phyloP scores from a whole-genome alignment of 371 early-diverging fungal genomes.

The Rhizopus delemar region DNA sequence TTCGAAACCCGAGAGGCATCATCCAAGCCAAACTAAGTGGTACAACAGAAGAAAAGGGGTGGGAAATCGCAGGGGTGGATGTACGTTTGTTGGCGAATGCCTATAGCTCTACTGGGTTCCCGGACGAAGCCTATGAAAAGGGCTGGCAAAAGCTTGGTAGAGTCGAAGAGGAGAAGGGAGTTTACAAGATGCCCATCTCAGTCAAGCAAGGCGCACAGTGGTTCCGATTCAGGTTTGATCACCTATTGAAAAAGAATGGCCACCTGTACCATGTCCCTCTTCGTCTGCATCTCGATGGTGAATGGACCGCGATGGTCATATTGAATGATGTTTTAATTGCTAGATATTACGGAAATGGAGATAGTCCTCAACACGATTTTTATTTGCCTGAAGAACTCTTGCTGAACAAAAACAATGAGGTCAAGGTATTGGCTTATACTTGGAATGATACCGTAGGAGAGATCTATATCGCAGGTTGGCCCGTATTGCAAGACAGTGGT shows the following conservation, averaged over 20 bases:
- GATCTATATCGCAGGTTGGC: slow-evolving; percentile 45
- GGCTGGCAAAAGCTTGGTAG: slow-evolving; percentile 30
- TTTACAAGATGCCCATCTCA: slow-evolving; percentile 19
- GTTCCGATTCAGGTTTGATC: slow-evolving; percentile 42
- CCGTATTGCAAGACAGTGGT: slow-evolving; percentile 33
- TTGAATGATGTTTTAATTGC: slow-evolving; percentile 67
- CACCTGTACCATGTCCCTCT: slow-evolving; percentile 53
- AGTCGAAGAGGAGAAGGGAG: slow-evolving; percentile 10
- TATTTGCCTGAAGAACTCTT: slow-evolving; percentile 66
- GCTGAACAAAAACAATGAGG: slow-evolving; percentile 28
- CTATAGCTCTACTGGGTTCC: slow-evolving; percentile 72
- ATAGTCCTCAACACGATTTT: slow-evolving; percentile 75
- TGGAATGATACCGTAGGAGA: slow-evolving; percentile 43
- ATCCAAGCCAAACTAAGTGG: slow-evolving; percentile 60
- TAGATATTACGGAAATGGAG: slow-evolving; percentile 75
- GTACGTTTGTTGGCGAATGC: slow-evolving; percentile 56
- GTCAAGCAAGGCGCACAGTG: slow-evolving; percentile 37
- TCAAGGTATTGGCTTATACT: slow-evolving; percentile 46
- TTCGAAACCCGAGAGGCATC: slow-evolving; percentile 77
- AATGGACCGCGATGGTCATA: slow-evolving; percentile 65
- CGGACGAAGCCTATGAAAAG: slow-evolving; percentile 56
- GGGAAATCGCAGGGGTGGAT: slow-evolving; percentile 84
- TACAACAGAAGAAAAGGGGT: slow-evolving; percentile 27
- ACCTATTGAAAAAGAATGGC: slow-evolving; percentile 23
- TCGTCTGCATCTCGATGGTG: slow-evolving; percentile 64